Base-by-base conservation (phyloP, 768 basidiomycete genomes). In the Tylopilus plumbeoviolaceoides region DNA sequence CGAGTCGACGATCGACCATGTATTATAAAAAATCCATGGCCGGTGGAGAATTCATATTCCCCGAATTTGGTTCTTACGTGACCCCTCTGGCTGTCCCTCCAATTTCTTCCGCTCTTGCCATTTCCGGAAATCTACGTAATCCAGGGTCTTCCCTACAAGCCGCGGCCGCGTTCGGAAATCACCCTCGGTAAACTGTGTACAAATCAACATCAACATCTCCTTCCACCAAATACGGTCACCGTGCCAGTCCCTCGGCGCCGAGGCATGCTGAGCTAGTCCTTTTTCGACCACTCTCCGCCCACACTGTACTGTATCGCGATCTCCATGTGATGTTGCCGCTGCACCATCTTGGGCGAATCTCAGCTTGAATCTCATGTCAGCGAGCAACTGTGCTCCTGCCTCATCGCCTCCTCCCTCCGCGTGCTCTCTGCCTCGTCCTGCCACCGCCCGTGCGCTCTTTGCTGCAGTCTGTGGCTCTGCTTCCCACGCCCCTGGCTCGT, bases 211-310 rank as follows among this genome's bases (percentile, higher is more conserved):
- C 17, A 59, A 70, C 10, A 70, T 20, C 33, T 36, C 47, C 56
- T 48, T 52, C 33, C 12, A 18, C 64, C 58, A 63, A 53, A 64
- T 56, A 18, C 47, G 59, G 66, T 18, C 41, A 43, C 49, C 56
- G 57, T 58, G 57, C 70, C 69, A 67, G 55, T 56, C 56, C 73
- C 72, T 75, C 72, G 72, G 73, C 72, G 72, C 72, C 73, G 72
- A 73, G 72, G 73, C 59, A 42, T 54, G 59, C 50, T 63, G 51
- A 43, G 36, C 57, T 36, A 60, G 54, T 58, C 70, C 67, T 63
- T 63, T 63, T 63, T 53, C 47, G 64, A 61, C 59, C 62, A 59
- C 55, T 48, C 63, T 71, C 71, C 64, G 63, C 46, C 59, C 70
- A 64, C 62, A 58, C 57, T 59, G 49, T 65, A 59, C 63, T 63